Evolutionary conservation across 805 yeast genomes (phyloP).

Genomic region (Metschnikowia similis): DNA sequence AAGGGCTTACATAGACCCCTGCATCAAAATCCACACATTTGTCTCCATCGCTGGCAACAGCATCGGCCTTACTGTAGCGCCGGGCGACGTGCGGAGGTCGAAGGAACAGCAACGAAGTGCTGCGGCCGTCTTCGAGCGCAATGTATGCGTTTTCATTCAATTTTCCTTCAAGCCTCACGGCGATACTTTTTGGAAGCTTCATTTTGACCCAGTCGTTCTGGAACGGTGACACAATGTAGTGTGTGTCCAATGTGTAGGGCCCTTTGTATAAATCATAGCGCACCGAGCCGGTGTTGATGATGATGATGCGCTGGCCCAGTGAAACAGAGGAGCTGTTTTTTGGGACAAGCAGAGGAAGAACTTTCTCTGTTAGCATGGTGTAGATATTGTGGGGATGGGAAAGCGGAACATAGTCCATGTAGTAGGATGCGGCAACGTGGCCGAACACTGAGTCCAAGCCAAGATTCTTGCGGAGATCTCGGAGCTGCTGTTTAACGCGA

Average conservation of each 20-base stretch:
- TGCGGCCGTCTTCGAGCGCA: not conserved
- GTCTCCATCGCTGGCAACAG: too few relatives aligned
- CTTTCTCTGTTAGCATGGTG: slow-evolving; percentile 51
- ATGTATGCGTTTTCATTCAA: slow-evolving; percentile 53
- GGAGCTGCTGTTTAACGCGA: slow-evolving; percentile 42
- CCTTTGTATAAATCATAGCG: slow-evolving; percentile 86
- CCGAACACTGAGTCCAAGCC: slow-evolving; percentile 58
- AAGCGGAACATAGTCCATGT: slow-evolving; percentile 62
- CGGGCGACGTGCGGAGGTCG: not conserved
- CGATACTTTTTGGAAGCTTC: slow-evolving; percentile 54
- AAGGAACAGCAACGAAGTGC: not conserved
- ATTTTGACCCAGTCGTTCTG: slow-evolving; percentile 72
- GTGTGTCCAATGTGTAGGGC: slow-evolving; percentile 72
- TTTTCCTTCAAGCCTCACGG: slow-evolving; percentile 47
- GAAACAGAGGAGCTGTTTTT: slow-evolving; percentile 9
- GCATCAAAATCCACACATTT: not conserved
- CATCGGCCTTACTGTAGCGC: not conserved
- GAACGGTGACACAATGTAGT: slow-evolving; percentile 83
- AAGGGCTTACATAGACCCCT: not conserved
- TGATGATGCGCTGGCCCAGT: slow-evolving; percentile 39
- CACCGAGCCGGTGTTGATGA: slow-evolving; percentile 83
- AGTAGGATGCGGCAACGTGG: slow-evolving; percentile 59
- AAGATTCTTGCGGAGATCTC: slow-evolving; percentile 41
- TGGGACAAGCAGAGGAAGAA: slow-evolving; percentile 47
- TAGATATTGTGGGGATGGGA: slow-evolving; percentile 47